These are phyloP conservation scores for Solanum gandarillasii DNA, from an alignment of 257 asterid genomes.

Conservation along the genomic window DNA sequence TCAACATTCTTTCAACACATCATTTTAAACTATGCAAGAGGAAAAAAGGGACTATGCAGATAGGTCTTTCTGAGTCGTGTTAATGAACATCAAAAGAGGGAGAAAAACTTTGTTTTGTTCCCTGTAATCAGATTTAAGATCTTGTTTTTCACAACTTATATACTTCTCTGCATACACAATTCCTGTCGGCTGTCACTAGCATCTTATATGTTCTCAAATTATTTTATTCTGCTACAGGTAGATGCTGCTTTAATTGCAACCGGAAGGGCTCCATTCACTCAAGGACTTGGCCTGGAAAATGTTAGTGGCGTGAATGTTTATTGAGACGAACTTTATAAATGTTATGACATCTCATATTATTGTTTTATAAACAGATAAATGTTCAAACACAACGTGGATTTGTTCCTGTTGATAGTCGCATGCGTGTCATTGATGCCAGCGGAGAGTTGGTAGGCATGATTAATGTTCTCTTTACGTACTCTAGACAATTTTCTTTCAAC, in stretches of 20 bases:
- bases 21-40: neutral
- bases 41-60: neutral
- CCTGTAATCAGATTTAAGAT: neutral
- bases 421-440: slow-evolving; percentile 80
- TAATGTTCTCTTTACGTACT: neutral
- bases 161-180: neutral
- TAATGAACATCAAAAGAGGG: neutral
- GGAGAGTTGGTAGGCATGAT: slow-evolving; percentile 64
- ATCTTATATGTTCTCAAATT: neutral
- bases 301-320: slow-evolving; percentile 31
- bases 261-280: slow-evolving; percentile 94
- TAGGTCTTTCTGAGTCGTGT: neutral
- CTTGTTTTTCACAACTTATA: neutral
- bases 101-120: neutral
- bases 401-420: slow-evolving; percentile 90
- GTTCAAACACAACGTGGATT: slow-evolving; percentile 90
- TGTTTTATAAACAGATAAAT: slow-evolving; percentile 47
- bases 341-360: neutral
- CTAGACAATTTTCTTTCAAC: slow-evolving; percentile 1
- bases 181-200: neutral
- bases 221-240: slow-evolving; percentile 39
- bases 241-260: slow-evolving; percentile 99
- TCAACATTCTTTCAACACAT: neutral
- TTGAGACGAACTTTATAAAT: neutral
- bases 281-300: slow-evolving; percentile 95